Evolutionary conservation across 352 stramenopile genomes (phyloP), one percentile per base, ranked within the genome.

Genomic region (Thalassiosira oceanica): DNA sequence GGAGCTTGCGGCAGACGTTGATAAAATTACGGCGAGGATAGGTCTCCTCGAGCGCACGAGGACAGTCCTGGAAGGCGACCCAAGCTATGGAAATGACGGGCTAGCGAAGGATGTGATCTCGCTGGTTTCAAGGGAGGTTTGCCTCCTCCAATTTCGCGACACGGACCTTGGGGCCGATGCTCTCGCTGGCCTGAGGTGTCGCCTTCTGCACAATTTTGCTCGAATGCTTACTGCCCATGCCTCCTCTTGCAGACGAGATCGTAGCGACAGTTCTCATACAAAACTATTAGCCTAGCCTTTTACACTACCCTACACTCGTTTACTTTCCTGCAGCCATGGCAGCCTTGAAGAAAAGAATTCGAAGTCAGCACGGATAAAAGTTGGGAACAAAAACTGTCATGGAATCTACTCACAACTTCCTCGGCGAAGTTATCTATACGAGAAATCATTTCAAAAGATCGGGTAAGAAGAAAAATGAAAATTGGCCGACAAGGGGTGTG

Each of bases 401-500:
- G n/a, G n/a, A n/a, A n/a, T n/a, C n/a, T n/a, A n/a, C n/a, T n/a
- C n/a, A n/a, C n/a, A 58, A 89, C 79, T 13, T 86, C 74, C 13
- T 81, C 79, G 42, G 79, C 80, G 42, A 77, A 83, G 65, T 84
- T 78, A 33, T 85, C n/a, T n/a, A n/a, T n/a, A n/a, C n/a, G n/a
- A n/a, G n/a, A n/a, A n/a, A n/a, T n/a, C n/a, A n/a, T n/a, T n/a
- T n/a, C n/a, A n/a, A n/a, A n/a, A n/a, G n/a, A n/a, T n/a, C n/a
- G n/a, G n/a, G n/a, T n/a, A n/a, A n/a, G n/a, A n/a, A n/a, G n/a
- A n/a, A n/a, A n/a, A n/a, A n/a, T n/a, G n/a, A n/a, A n/a, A n/a
- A n/a, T n/a, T n/a, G n/a, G n/a, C n/a, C n/a, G n/a, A n/a, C n/a
- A n/a, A n/a, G n/a, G n/a, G n/a, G n/a, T n/a, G n/a, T n/a, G n/a